These are phyloP conservation scores for Malus hybrid DNA, from an alignment of 331 rosid genomes.

Conservation along the genomic window DNA sequence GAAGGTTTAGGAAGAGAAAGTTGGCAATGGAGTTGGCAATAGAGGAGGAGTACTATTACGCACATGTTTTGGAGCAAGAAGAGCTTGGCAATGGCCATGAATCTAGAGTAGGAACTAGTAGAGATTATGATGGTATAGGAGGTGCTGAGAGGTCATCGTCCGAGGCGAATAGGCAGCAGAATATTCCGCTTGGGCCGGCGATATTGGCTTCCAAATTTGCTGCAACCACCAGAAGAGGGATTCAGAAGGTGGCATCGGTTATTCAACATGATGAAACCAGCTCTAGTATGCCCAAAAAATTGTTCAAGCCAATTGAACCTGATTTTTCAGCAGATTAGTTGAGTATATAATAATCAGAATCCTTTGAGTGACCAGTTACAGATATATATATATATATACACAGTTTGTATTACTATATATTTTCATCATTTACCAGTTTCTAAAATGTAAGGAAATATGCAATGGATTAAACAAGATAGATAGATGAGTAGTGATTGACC, in stretches of 20 bases:
- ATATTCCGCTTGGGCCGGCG: slow-evolving; percentile 38
- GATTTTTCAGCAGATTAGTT: slow-evolving; percentile 48
- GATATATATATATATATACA: too few species aligned
- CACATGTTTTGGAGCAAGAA: slow-evolving; percentile 23
- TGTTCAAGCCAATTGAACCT: slow-evolving; percentile 83
- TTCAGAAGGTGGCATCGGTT: slow-evolving; percentile 16
- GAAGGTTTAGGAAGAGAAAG: slow-evolving; percentile 49
- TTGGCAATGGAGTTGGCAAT: slow-evolving; percentile 45
- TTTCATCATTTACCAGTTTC: too few species aligned
- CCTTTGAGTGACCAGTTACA: too few species aligned
- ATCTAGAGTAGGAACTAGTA: not conserved
- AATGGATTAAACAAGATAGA: too few species aligned
- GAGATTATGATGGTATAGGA: slow-evolving; percentile 1
- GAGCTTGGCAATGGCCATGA: not conserved
- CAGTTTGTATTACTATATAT: too few species aligned
- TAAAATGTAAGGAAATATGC: too few species aligned
- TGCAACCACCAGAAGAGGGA: slow-evolving; percentile 53
- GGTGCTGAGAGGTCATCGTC: slow-evolving; percentile 7
- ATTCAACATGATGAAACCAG: slow-evolving; percentile 34
- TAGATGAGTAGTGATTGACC: too few species aligned
- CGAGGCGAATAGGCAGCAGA: not conserved
- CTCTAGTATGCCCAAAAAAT: slow-evolving; percentile 70
- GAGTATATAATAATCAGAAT: not conserved
- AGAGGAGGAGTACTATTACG: slow-evolving; percentile 41
- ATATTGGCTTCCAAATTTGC: slow-evolving; percentile 77